Percentiles rank a stretch among this genome's conserved stretches.
Evolutionary conservation across 2,329 filamentous ascomycete genomes (phyloP).

Genomic region (Magnaporthales sp.): DNA sequence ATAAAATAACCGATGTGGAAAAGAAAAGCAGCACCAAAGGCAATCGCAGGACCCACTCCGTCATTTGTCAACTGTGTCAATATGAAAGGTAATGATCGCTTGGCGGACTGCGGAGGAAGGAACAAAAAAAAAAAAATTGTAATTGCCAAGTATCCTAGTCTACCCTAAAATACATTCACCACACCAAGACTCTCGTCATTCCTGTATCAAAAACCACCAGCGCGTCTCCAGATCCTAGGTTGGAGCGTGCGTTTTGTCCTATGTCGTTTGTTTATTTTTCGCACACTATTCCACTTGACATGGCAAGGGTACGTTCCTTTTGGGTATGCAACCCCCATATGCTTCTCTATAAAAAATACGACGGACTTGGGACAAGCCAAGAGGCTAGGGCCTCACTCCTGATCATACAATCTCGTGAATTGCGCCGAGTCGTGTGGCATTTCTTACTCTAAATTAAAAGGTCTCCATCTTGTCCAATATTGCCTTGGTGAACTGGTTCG

Average conservation of each 20-base stretch:
- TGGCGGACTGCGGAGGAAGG: too few relatives aligned
- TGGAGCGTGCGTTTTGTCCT: not conserved
- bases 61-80: not conserved
- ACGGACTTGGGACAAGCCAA: not conserved
- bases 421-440: not conserved
- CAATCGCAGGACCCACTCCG: not conserved
- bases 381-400: not conserved
- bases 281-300: not conserved
- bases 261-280: not conserved
- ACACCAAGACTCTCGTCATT: not conserved
- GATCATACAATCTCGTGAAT: not conserved
- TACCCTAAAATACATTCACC: constrained; percentile 3
- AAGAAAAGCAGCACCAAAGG: not conserved
- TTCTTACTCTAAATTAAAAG: constrained; percentile 35
- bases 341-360: not conserved
- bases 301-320: not conserved
- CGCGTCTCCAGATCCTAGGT: not conserved
- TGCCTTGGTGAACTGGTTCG: constrained; percentile 90
- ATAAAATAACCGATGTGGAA: not conserved
- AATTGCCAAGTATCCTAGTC: constrained; percentile 4
- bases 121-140: not conserved
- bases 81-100: too few relatives aligned
- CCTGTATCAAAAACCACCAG: not conserved
- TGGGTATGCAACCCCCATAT: not conserved
- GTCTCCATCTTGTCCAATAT: constrained; percentile 94